phyloP scores from a whole-genome alignment of 1,284 basidiomycete species.

The Irpex lacteus region DNA sequence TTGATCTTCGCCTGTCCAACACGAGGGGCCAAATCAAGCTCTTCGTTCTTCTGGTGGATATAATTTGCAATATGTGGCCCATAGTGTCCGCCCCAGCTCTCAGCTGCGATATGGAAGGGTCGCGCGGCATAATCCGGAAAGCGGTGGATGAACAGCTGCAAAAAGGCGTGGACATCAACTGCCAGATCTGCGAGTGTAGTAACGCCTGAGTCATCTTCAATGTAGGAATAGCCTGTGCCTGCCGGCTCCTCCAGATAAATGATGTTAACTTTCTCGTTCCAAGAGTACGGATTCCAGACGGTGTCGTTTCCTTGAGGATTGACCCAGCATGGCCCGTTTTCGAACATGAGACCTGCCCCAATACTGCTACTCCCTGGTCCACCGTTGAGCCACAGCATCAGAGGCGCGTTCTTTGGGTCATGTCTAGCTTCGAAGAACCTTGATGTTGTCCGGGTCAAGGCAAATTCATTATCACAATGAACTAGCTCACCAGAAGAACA shows the following conservation, averaged over 20 bases:
- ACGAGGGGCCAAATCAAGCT: conserved; percentile 38
- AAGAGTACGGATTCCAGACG: conserved; percentile 57
- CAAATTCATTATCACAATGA: not conserved
- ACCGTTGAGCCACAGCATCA: conserved; percentile 63
- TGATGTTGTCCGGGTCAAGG: not conserved
- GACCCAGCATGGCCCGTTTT: conserved; percentile 84
- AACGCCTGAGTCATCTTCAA: conserved; percentile 41
- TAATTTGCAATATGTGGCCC: conserved; percentile 76
- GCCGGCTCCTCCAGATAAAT: conserved; percentile 61
- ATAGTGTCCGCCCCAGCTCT: conserved; percentile 82
- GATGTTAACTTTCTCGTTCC: conserved; percentile 35
- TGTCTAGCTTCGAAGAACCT: conserved; percentile 40
- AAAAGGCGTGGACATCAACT: conserved; percentile 77
- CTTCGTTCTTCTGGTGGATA: conserved; percentile 75
- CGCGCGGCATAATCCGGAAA: conserved; percentile 67
- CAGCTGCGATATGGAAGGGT: conserved; percentile 73
- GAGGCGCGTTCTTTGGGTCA: conserved; percentile 49
- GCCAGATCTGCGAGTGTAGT: conserved; percentile 45
- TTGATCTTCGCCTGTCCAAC: conserved; percentile 62
- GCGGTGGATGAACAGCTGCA: conserved; percentile 81
- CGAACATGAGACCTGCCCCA: conserved; percentile 78
- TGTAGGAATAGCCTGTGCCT: conserved; percentile 64
- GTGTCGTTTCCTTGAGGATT: conserved; percentile 65
- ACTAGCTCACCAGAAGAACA: conserved; percentile 42
- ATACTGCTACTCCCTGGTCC: conserved; percentile 75